Evolutionary conservation across 2,329 filamentous ascomycete species (phyloP).

Genomic region (Aspergillus transmontanensis): DNA sequence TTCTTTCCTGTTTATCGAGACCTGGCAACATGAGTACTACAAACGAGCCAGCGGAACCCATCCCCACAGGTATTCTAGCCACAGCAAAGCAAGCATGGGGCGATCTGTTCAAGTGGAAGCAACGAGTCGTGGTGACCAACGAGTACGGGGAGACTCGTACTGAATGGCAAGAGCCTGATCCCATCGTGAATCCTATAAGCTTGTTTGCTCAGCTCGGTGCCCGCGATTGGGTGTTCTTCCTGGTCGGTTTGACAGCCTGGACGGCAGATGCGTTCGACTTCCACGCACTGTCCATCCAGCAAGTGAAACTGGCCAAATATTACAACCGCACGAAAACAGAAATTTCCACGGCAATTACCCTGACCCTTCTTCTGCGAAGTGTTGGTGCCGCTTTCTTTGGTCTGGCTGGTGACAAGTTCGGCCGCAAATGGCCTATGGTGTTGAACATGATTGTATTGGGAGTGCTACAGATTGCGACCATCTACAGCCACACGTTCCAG

Average conservation of each 20-base stretch:
- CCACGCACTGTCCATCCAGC: constrained; percentile 77
- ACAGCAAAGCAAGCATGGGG: constrained; percentile 65
- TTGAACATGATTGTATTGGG: constrained; percentile 74
- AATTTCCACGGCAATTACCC: constrained; percentile 63
- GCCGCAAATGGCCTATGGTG: constrained; percentile 80
- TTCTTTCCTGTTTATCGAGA: background rate
- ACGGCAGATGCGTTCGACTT: constrained; percentile 84
- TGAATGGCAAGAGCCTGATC: constrained; percentile 70
- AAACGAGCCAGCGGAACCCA: constrained; percentile 63
- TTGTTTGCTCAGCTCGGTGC: constrained; percentile 65
- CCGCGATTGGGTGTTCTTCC: constrained; percentile 74
- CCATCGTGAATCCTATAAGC: constrained; percentile 69
- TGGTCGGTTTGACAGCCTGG: constrained; percentile 75
- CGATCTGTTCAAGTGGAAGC: constrained; percentile 74
- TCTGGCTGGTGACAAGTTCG: constrained; percentile 75
- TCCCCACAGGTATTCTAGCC: constrained; percentile 66
- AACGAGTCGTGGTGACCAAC: constrained; percentile 61
- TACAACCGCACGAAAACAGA: constrained; percentile 65
- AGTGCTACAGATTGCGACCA: constrained; percentile 73
- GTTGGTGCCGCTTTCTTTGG: constrained; percentile 77
- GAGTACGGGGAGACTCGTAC: constrained; percentile 64
- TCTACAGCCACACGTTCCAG: constrained; percentile 71
- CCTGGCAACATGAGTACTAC: constrained; percentile 10
- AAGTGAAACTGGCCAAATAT: constrained; percentile 66
- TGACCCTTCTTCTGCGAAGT: constrained; percentile 74